Evolutionary conservation across 108 stramenopile species (phyloP).

Genomic region (Schizochytrium sp.): DNA sequence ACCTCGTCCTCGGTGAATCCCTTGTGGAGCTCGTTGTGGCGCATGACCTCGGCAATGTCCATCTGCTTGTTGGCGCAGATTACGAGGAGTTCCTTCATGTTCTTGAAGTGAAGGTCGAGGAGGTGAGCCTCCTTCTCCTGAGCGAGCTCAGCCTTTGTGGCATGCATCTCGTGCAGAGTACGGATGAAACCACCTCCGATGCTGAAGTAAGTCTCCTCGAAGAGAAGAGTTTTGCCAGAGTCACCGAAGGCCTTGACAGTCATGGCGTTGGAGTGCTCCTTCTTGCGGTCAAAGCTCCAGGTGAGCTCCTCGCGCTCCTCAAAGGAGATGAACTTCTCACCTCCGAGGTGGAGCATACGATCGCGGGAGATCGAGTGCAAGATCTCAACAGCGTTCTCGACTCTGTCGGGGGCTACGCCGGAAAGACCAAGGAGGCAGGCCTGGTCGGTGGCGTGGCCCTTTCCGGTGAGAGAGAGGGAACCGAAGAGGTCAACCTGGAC

Average conservation of each 20-base stretch:
- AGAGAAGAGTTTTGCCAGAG: not conserved
- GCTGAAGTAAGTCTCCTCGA: conserved; percentile 52
- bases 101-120: conserved; percentile 58
- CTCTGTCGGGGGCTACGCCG: conserved; percentile 31
- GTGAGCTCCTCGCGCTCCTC: conserved; percentile 12
- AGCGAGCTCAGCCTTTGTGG: conserved; percentile 39
- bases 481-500: conserved; percentile 46
- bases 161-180: conserved; percentile 50
- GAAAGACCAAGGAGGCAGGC: conserved; percentile 45
- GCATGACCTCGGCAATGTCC: conserved; percentile 61
- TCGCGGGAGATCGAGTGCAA: not conserved
- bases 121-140: conserved; percentile 9
- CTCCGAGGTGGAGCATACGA: not conserved
- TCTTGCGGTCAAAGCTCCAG: conserved; percentile 42
- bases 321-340: conserved; percentile 34
- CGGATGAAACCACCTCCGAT: conserved; percentile 60
- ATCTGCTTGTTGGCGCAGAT: conserved; percentile 37
- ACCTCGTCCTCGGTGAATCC: conserved; percentile 49
- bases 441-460: conserved; percentile 62
- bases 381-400: conserved; percentile 43
- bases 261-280: conserved; percentile 61
- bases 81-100: conserved; percentile 42
- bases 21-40: conserved; percentile 60
- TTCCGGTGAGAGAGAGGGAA: conserved; percentile 48
- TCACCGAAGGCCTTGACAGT: conserved; percentile 6